Conservation (phyloP, 225 moss, liverwort and hornwort genomes). For the Polytrichum formosum region DNA sequence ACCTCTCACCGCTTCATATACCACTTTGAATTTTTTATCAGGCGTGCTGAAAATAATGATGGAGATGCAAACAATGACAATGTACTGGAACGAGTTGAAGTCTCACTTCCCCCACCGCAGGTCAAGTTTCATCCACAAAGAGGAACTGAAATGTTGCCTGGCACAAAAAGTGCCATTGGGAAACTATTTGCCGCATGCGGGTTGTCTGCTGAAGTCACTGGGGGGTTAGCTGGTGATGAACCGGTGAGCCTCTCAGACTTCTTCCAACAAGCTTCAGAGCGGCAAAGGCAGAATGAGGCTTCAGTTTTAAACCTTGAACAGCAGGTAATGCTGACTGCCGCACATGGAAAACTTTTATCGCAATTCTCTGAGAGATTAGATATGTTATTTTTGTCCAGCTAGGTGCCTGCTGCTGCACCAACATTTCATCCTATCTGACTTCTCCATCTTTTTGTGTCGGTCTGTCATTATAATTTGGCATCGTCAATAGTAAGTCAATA, state of each 20-base stretch:
- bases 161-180: constrained; percentile 67
- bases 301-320: constrained; percentile 56
- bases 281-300: constrained; percentile 68
- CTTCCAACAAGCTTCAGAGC: constrained; percentile 78
- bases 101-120: constrained; percentile 78
- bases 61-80: constrained; percentile 34
- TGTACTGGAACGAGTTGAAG: constrained; percentile 65
- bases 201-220: constrained; percentile 59
- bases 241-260: constrained; percentile 59
- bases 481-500: too few species aligned
- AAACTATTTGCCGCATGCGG: constrained; percentile 80
- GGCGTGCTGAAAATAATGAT: constrained; percentile 27
- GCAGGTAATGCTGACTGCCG: constrained; percentile 31
- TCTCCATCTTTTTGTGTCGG: too few species aligned
- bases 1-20: constrained; percentile 54
- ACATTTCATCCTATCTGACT: too few species aligned
- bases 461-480: too few species aligned
- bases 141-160: constrained; percentile 63
- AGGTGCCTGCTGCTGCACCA: too few species aligned
- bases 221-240: constrained; percentile 49
- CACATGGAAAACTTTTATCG: too few species aligned
- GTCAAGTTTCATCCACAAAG: constrained; percentile 55
- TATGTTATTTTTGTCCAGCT: too few species aligned
- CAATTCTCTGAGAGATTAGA: too few species aligned
- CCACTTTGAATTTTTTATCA: constrained; percentile 86